Base-by-base conservation (phyloP, 2,329 filamentous ascomycete species). In the Trichophaea hybrida region DNA sequence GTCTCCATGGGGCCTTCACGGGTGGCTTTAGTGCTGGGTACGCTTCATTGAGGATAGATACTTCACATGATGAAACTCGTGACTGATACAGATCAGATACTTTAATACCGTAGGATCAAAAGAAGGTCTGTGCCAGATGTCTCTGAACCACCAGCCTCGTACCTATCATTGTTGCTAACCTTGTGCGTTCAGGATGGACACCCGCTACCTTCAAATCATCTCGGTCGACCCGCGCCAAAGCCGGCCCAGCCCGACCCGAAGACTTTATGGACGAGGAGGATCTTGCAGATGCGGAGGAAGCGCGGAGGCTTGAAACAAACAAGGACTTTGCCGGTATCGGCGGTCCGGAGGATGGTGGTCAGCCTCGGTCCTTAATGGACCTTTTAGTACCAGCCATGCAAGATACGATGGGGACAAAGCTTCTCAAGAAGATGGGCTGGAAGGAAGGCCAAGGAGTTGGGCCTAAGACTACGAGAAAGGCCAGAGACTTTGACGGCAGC, bases 181-280 rank as follows among this genome's bases (percentile, higher is more conserved):
- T 58, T 37, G 44, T 46, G 10, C 55, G 33, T 60, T 37, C 57
- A 69, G 67, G 93, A 75, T 98, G 91, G 91, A 84, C 88, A 0
- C 93, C 93, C 1, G 83, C 88, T 24, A 85, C 87, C 0, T 98
- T 97, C 72, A 84, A 94, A 7, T 97, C 91, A 5, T 96, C 90
- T 55, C 85, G 93, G 31, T 75, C 80, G 43, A 88, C 87, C 68
- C 85, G 89, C 59, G 82, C 76, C n/a, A 77, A 80, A 63, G 67
- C 73, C 1, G 66, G 67, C 17, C 73, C 78, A 64, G 82, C 86
- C 69, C 81, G 83, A 52, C 80, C 83, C 0, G 89, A 97, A 71
- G 90, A 97, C 70, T 97, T 90, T 68, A 98, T 98, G 93, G 93
- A 98, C 69, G 91, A 95, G 46, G 93, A 98, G 71, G 93, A 98